Conservation (phyloP, 768 basidiomycete genomes). For the Pleurotus cornucopiae region DNA sequence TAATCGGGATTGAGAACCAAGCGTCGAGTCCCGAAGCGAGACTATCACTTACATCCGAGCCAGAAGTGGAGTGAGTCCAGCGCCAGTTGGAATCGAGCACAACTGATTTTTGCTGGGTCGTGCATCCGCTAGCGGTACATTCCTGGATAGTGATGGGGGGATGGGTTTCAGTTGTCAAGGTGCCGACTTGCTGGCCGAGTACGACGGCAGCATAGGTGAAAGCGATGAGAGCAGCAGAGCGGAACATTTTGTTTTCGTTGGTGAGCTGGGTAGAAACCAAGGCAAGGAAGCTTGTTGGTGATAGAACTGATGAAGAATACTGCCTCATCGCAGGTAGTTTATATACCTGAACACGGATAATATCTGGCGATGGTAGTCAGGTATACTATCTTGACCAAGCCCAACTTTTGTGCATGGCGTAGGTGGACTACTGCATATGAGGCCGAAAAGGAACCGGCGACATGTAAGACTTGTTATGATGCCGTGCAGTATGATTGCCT, state of each 20-base stretch:
- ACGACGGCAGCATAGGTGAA: slow-evolving; percentile 30
- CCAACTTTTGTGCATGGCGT: not conserved
- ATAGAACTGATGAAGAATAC: not conserved
- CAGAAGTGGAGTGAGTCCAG: slow-evolving; percentile 35
- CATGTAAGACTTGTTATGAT: no score
- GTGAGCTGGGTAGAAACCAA: not conserved
- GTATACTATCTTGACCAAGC: not conserved
- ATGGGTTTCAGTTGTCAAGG: slow-evolving; percentile 41
- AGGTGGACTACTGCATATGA: not conserved
- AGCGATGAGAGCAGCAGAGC: slow-evolving; percentile 26
- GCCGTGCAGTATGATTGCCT: no score
- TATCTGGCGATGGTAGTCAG: not conserved
- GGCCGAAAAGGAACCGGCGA: not conserved
- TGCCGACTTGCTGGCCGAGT: slow-evolving; percentile 47
- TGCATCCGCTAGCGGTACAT: slow-evolving; percentile 43
- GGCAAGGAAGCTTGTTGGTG: not conserved
- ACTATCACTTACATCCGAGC: slow-evolving; percentile 8
- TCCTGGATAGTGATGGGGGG: slow-evolving; percentile 38
- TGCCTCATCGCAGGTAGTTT: not conserved
- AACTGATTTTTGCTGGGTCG: slow-evolving; percentile 25
- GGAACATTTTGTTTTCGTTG: slow-evolving; percentile 25
- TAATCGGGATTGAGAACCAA: not conserved
- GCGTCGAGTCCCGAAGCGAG: not conserved
- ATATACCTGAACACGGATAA: slow-evolving; percentile 1
- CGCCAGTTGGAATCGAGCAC: slow-evolving; percentile 54